A percentile compares a stretch with the other conserved stretches of the same genome.
These are phyloP conservation scores for Blastocystis sp. DNA, from an alignment of 352 stramenopile genomes.

Conservation along the genomic window DNA sequence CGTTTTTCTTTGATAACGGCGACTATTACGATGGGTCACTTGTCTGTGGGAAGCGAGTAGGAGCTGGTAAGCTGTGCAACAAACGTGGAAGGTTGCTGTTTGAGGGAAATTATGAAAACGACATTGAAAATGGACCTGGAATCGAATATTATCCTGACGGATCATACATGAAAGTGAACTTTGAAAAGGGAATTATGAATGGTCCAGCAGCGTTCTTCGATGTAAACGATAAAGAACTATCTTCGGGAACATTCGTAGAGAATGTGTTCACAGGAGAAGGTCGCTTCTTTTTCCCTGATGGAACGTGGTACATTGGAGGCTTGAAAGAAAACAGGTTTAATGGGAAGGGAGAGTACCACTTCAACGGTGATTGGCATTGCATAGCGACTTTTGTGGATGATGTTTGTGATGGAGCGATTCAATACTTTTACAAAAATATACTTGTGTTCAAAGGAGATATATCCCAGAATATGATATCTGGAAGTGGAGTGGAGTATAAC, in stretches of 20 bases:
- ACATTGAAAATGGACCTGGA: not conserved
- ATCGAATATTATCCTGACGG: not conserved
- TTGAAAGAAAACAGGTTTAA: not conserved
- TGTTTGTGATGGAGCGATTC: not conserved
- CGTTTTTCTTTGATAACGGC: slow-evolving; percentile 39
- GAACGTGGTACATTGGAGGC: not conserved
- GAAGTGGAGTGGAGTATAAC: not conserved
- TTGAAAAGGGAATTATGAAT: not conserved
- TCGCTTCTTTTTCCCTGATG: not conserved
- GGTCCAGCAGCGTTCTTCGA: not conserved
- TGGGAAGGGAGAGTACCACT: not conserved
- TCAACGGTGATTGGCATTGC: not conserved
- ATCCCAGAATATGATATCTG: not conserved
- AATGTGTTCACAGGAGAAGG: not conserved
- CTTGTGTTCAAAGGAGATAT: not conserved
- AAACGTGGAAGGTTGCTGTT: not conserved
- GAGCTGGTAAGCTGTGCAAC: not conserved
- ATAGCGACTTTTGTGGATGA: not conserved
- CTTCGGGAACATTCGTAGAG: not conserved
- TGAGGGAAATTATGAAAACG: not conserved
- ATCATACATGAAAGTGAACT: not conserved
- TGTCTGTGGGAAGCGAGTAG: not conserved
- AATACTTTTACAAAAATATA: not conserved
- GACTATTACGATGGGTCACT: slow-evolving; percentile 24
- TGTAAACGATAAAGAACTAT: not conserved